These are phyloP conservation scores for Heteromeles arbutifolia DNA, from an alignment of 306 rosid genomes.

Conservation along the genomic window DNA sequence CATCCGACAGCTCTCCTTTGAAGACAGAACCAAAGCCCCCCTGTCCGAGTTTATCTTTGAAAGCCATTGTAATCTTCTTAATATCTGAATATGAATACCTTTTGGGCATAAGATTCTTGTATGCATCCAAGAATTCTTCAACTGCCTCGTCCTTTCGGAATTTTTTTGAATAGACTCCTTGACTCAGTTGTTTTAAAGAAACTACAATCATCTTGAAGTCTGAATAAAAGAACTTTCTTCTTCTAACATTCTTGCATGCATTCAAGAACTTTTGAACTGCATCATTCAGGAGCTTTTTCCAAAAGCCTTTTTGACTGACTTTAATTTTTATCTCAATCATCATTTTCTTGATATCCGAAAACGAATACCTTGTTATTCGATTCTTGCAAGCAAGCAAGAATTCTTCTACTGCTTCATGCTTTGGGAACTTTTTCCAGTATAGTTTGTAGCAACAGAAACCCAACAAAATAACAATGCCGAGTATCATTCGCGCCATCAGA, in stretches of 20 bases:
- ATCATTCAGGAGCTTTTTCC: neutral
- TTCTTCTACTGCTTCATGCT: neutral
- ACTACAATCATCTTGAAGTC: neutral
- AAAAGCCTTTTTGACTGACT: neutral
- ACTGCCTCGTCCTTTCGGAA: neutral
- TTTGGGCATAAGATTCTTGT: neutral
- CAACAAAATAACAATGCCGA: neutral
- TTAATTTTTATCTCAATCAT: neutral
- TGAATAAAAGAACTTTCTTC: neutral
- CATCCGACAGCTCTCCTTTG: constrained; percentile 7
- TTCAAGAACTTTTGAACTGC: neutral
- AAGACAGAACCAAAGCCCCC: constrained; percentile 5
- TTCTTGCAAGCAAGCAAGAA: neutral
- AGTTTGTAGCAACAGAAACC: neutral
- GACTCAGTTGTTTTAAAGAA: neutral
- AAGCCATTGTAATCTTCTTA: neutral
- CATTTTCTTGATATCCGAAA: neutral
- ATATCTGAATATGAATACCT: constrained; percentile 6
- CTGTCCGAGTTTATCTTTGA: neutral
- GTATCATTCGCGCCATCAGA: neutral
- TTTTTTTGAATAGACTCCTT: neutral
- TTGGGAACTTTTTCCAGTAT: neutral
- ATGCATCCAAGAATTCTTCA: neutral
- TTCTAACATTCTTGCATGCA: neutral
- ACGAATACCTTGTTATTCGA: neutral